Conservation (phyloP, 331 rosid species). For the Pyracantha coccinea region DNA sequence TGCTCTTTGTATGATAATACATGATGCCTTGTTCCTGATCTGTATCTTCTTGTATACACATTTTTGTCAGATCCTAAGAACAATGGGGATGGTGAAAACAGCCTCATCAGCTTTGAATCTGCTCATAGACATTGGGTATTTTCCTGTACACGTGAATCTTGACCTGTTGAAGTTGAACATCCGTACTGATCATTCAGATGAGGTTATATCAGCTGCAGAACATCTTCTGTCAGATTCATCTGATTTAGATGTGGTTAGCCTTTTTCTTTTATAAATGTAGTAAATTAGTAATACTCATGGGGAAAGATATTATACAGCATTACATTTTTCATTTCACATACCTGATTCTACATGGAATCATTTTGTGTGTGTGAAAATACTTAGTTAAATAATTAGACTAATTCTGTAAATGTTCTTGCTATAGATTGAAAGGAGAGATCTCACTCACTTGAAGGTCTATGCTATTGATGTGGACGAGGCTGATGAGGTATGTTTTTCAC, state of each 20-base stretch:
- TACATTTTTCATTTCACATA: neutral
- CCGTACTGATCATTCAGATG: conserved; percentile 67
- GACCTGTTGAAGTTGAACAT: conserved; percentile 67
- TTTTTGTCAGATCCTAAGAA: conserved; percentile 58
- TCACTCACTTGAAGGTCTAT: conserved; percentile 89
- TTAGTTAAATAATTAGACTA: neutral
- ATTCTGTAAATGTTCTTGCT: neutral
- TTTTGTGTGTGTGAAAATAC: neutral
- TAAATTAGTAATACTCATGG: neutral
- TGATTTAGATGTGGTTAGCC: conserved; percentile 68
- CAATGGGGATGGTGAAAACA: conserved; percentile 68
- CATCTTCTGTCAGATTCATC: conserved; percentile 49
- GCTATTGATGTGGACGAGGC: conserved; percentile 99
- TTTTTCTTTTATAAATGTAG: conserved; percentile 3
- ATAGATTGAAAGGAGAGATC: conserved; percentile 67
- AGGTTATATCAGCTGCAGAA: conserved; percentile 50
- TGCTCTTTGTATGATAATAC: neutral
- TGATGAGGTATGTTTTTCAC: conserved; percentile 63
- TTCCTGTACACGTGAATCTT: conserved; percentile 87
- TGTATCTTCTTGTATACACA: neutral
- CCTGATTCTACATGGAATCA: neutral
- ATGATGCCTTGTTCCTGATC: neutral
- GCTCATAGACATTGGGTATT: conserved; percentile 78
- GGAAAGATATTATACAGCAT: neutral
- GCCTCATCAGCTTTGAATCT: conserved; percentile 71